These are phyloP conservation scores for Colletotrichum orchidophilum DNA, from an alignment of 2,329 filamentous ascomycete genomes.

Conservation along the genomic window DNA sequence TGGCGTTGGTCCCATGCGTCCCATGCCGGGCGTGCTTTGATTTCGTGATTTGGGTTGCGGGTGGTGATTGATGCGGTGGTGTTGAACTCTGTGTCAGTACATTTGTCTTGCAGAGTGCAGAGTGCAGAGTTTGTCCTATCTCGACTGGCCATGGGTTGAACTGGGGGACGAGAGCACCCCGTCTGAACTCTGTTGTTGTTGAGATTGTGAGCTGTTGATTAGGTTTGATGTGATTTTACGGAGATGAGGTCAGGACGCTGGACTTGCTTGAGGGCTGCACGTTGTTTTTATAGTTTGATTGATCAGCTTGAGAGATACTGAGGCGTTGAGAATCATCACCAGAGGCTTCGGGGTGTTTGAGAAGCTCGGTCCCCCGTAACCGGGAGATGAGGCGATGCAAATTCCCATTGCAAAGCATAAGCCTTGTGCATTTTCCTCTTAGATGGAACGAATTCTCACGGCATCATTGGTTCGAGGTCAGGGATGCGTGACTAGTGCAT, in stretches of 20 bases:
- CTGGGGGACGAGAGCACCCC: background rate
- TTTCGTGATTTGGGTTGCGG: background rate
- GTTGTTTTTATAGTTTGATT: background rate
- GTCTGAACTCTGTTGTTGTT: background rate
- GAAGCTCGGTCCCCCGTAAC: background rate
- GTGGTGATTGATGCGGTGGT: background rate
- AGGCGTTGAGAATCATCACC: background rate
- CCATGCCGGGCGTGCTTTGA: too few relatives aligned
- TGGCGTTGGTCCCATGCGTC: too few relatives aligned
- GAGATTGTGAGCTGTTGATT: background rate
- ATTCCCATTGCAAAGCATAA: background rate
- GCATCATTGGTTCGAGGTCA: background rate
- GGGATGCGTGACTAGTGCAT: background rate
- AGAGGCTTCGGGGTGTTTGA: background rate
- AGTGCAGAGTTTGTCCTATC: background rate
- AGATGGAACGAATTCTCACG: background rate
- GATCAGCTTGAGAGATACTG: background rate
- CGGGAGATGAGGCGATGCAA: background rate
- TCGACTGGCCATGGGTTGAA: background rate
- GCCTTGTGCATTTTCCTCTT: background rate
- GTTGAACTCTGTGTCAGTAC: background rate
- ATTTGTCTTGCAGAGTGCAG: too few relatives aligned
- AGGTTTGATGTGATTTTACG: background rate
- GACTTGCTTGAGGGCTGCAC: background rate
- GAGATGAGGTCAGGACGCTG: background rate